phyloP scores from a whole-genome alignment of 768 basidiomycete species.

The Xanthoconium stramineum region DNA sequence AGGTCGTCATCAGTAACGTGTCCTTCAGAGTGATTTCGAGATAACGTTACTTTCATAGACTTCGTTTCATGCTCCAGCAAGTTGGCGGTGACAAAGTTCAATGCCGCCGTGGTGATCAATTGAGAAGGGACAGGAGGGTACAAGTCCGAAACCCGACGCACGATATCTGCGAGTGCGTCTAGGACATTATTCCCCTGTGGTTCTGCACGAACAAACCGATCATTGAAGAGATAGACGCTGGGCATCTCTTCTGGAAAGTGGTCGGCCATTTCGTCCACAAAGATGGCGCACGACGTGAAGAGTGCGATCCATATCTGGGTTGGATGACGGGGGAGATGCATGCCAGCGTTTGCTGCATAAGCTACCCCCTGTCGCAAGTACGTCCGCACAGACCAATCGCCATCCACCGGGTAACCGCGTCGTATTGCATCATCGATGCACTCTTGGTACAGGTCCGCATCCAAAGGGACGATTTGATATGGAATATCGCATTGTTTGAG shows the following conservation, averaged over 20 bases:
- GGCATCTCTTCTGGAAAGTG: slow-evolving; percentile 21
- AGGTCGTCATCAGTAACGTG: no score
- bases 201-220: slow-evolving; percentile 27
- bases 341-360: slow-evolving; percentile 25
- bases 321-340: slow-evolving; percentile 23
- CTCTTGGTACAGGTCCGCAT: slow-evolving; percentile 14
- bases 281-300: slow-evolving; percentile 37
- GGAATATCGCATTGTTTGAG: slow-evolving; percentile 14
- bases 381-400: slow-evolving; percentile 18
- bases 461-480: slow-evolving; percentile 10
- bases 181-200: slow-evolving; percentile 31
- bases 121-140: slow-evolving; percentile 31
- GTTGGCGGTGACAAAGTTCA: slow-evolving; percentile 35
- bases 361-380: slow-evolving; percentile 32
- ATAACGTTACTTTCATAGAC: slow-evolving; percentile 24
- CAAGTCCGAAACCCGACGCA: slow-evolving; percentile 28
- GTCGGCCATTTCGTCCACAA: slow-evolving; percentile 34
- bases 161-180: slow-evolving; percentile 32
- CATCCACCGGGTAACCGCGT: slow-evolving; percentile 26
- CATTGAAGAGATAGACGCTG: slow-evolving; percentile 33
- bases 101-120: slow-evolving; percentile 34
- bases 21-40: no score
- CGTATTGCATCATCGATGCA: slow-evolving; percentile 22
- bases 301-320: slow-evolving; percentile 33
- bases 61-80: slow-evolving; percentile 32